These are phyloP conservation scores for Russula compacta DNA, from an alignment of 768 basidiomycete species.

Conservation along the genomic window DNA sequence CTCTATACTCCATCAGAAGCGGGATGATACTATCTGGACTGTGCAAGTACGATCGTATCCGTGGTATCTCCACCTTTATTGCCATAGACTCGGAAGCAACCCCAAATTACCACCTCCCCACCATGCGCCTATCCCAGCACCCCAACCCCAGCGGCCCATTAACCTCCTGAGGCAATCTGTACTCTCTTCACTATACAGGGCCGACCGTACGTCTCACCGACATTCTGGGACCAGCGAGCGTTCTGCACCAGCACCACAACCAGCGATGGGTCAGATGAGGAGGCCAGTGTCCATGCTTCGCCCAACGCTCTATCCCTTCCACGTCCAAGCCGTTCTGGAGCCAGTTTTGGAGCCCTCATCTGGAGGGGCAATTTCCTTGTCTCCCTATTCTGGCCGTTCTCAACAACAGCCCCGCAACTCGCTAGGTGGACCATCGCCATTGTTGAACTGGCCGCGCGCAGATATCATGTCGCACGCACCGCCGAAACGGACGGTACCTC, in stretches of 20 bases:
- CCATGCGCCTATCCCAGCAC: conserved; percentile 4
- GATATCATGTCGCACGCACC: conserved; percentile 18
- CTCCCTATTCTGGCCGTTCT: not conserved
- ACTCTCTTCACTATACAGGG: not conserved
- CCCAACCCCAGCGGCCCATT: conserved; percentile 15
- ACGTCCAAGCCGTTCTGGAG: conserved; percentile 5
- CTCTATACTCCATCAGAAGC: conserved; percentile 8
- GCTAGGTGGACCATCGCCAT: conserved; percentile 1
- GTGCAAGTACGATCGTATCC: conserved; percentile 13
- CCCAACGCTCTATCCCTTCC: conserved; percentile 9
- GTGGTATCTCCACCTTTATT: conserved; percentile 8
- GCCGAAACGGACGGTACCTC: not conserved
- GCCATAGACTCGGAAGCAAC: conserved; percentile 5
- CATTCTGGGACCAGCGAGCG: not conserved
- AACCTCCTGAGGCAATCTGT: not conserved
- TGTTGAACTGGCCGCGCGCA: conserved; percentile 18
- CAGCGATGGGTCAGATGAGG: not conserved
- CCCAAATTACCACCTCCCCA: not conserved
- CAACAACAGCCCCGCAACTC: not conserved
- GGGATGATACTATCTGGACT: conserved; percentile 10
- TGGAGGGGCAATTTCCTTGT: not conserved
- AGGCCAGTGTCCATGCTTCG: not conserved
- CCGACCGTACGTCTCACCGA: not conserved
- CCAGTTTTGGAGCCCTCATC: not conserved
- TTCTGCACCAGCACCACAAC: not conserved